These are phyloP conservation scores for Pyrus pyrifolia DNA, from an alignment of 306 rosid species.

Conservation along the genomic window DNA sequence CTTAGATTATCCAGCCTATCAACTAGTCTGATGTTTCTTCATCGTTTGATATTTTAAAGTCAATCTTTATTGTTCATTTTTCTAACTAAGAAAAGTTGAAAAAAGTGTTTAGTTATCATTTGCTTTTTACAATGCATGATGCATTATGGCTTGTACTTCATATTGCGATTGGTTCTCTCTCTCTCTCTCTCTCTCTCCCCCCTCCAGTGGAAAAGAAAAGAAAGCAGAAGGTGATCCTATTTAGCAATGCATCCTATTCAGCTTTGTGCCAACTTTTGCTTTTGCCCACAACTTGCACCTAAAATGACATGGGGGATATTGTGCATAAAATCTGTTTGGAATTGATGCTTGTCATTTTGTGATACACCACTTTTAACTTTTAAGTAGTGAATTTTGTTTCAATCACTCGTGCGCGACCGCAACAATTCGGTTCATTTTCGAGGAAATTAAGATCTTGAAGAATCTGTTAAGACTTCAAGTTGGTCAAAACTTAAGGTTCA, in stretches of 20 bases:
- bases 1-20: neutral
- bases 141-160: slow-evolving; percentile 11
- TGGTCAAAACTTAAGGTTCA: neutral
- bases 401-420: neutral
- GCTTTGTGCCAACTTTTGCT: slow-evolving; percentile 13
- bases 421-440: neutral
- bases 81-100: neutral
- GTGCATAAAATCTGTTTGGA: neutral
- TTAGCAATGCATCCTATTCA: slow-evolving; percentile 1
- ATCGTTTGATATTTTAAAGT: neutral
- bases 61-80: too few species aligned
- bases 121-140: neutral
- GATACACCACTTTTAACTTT: neutral
- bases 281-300: slow-evolving; percentile 25
- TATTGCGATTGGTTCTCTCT: neutral
- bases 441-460: neutral
- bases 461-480: neutral
- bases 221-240: slow-evolving; percentile 7
- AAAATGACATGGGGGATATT: slow-evolving; percentile 13
- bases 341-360: neutral
- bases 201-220: neutral
- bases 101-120: neutral
- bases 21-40: too few species aligned
- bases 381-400: neutral
- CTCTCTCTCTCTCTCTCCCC: neutral